Conservation (phyloP, 441 rosid species). For the Capsella rubella region DNA sequence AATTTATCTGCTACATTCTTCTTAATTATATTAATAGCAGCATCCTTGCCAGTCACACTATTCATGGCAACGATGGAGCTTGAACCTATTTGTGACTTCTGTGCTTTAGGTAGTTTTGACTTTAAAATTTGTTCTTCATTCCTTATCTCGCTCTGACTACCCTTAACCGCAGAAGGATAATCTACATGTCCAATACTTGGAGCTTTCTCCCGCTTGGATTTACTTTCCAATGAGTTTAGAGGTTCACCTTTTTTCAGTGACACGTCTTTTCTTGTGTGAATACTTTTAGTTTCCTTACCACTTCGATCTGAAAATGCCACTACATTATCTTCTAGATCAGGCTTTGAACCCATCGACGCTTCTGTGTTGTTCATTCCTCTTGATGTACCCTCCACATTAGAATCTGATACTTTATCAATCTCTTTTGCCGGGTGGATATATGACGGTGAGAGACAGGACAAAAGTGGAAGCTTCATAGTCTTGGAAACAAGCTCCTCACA, state of each 20-base stretch:
- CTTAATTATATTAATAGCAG: slow-evolving; percentile 53
- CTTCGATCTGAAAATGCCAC: slow-evolving; percentile 29
- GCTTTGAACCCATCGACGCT: slow-evolving; percentile 42
- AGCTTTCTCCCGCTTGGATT: slow-evolving; percentile 34
- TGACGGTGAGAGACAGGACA: slow-evolving; percentile 57
- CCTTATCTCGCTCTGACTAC: slow-evolving; percentile 36
- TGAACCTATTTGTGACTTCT: slow-evolving; percentile 63
- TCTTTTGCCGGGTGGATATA: slow-evolving; percentile 49
- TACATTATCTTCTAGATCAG: slow-evolving; percentile 22
- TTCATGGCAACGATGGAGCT: slow-evolving; percentile 53
- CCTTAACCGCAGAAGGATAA: slow-evolving; percentile 25
- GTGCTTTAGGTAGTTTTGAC: slow-evolving; percentile 44
- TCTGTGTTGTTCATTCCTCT: slow-evolving; percentile 48
- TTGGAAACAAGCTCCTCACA: slow-evolving; percentile 71
- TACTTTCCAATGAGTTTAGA: slow-evolving; percentile 19
- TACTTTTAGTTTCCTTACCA: slow-evolving; percentile 25
- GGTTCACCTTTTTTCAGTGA: slow-evolving; percentile 26
- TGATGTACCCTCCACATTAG: slow-evolving; percentile 44
- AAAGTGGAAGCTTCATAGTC: slow-evolving; percentile 73
- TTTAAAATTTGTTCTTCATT: slow-evolving; percentile 24
- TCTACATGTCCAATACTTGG: slow-evolving; percentile 21
- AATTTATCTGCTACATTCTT: slow-evolving; percentile 50
- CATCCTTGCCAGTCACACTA: slow-evolving; percentile 51
- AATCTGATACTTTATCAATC: slow-evolving; percentile 46
- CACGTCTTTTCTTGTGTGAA: slow-evolving; percentile 28